Evolutionary conservation across 306 rosid species (phyloP).

Genomic region (Alnus rubra): DNA sequence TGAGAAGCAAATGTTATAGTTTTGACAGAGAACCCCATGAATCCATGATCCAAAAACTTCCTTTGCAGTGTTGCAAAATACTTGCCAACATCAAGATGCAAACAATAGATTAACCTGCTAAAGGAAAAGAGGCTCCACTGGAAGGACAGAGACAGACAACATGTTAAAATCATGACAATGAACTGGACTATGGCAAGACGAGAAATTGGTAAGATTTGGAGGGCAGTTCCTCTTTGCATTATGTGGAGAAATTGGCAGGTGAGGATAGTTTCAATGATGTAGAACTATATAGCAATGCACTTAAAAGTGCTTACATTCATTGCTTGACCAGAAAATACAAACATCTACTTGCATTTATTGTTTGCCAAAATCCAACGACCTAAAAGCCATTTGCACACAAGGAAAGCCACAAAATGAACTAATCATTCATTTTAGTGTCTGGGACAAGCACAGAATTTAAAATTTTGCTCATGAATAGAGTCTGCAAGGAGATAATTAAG

Average conservation of each 20-base stretch:
- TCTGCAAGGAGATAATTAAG: conserved; percentile 3
- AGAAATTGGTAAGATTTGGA: background rate
- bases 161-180: no score
- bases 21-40: background rate
- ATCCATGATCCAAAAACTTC: background rate
- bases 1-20: conserved; percentile 11
- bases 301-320: background rate
- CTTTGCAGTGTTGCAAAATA: conserved; percentile 14
- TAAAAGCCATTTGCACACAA: conserved; percentile 2
- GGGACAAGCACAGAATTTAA: background rate
- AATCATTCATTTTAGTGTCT: background rate
- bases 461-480: background rate
- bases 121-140: background rate
- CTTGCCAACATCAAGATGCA: conserved; percentile 1
- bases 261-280: background rate
- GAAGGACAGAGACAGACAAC: no score
- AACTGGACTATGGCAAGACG: background rate
- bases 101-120: background rate
- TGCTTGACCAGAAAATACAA: background rate
- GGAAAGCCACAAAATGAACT: conserved; percentile 7
- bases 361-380: background rate
- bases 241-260: background rate
- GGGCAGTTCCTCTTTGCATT: background rate
- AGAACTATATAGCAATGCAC: background rate
- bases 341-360: background rate